Evolutionary conservation across 306 rosid genomes (phyloP).

Genomic region (Trichosanthes truncata): DNA sequence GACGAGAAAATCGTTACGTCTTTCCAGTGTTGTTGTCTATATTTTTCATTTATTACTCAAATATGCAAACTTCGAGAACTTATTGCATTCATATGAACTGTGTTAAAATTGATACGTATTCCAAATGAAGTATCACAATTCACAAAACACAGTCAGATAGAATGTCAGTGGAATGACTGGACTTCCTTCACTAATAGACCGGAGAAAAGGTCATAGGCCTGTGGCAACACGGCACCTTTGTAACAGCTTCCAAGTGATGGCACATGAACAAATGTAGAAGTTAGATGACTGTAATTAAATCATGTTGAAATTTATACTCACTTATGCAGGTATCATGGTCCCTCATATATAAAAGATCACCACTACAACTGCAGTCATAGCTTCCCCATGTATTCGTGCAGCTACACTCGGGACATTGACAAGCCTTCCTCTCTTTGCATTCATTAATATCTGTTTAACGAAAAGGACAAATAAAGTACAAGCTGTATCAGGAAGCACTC

Average conservation of each 20-base stretch:
- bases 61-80: neutral
- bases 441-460: constrained; percentile 63
- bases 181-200: neutral
- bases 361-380: constrained; percentile 80
- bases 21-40: neutral
- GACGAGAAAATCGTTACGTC: neutral
- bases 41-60: neutral
- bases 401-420: constrained; percentile 94
- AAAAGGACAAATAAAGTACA: neutral
- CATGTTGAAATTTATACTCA: constrained; percentile 25
- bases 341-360: constrained; percentile 79
- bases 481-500: neutral
- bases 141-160: neutral
- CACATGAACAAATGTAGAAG: neutral
- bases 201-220: neutral
- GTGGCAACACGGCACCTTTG: neutral
- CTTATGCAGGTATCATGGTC: constrained; percentile 98
- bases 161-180: neutral
- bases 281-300: neutral
- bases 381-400: constrained; percentile 98
- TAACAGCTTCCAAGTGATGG: neutral
- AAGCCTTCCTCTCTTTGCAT: constrained; percentile 82
- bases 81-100: neutral
- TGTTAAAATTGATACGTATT: neutral
- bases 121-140: neutral